phyloP scores from a whole-genome alignment of 202 grass and related monocot species.

The Panicum virgatum region DNA sequence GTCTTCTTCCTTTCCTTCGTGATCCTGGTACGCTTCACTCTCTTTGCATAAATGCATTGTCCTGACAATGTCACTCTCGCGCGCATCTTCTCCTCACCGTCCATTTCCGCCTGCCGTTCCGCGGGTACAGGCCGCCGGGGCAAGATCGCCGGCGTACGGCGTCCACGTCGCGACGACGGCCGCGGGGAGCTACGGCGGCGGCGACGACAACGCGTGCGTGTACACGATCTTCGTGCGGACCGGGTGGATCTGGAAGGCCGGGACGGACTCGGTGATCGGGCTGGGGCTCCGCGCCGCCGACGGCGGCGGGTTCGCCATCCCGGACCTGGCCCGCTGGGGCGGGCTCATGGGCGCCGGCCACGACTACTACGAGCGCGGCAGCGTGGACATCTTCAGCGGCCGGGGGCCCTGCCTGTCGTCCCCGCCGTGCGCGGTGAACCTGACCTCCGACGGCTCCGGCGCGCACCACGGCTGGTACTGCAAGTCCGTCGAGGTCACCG shows the following conservation, averaged over 20 bases:
- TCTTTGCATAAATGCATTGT: neutral
- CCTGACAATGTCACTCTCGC: neutral
- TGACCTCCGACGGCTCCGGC: constrained; percentile 54
- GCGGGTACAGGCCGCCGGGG: constrained; percentile 1
- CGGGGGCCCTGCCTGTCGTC: constrained; percentile 34
- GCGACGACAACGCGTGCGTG: constrained; percentile 26
- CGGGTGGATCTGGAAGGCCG: constrained; percentile 42
- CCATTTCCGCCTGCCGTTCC: neutral
- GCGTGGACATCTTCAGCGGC: constrained; percentile 47
- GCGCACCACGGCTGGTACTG: constrained; percentile 57
- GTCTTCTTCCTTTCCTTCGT: constrained; percentile 26
- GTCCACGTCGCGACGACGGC: neutral
- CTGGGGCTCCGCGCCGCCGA: constrained; percentile 12
- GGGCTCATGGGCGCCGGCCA: constrained; percentile 49
- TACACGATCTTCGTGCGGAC: constrained; percentile 52
- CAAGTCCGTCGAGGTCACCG: constrained; percentile 50
- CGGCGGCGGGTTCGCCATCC: constrained; percentile 19
- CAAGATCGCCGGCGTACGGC: neutral
- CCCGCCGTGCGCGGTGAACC: constrained; percentile 47
- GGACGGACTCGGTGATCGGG: constrained; percentile 44
- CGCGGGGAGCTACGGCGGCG: neutral
- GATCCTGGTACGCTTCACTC: constrained; percentile 18
- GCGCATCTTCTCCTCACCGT: neutral
- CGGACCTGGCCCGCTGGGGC: constrained; percentile 41
- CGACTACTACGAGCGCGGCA: constrained; percentile 52